Base-by-base conservation (phyloP, 345 rosid genomes). In the Adansonia digitata region DNA sequence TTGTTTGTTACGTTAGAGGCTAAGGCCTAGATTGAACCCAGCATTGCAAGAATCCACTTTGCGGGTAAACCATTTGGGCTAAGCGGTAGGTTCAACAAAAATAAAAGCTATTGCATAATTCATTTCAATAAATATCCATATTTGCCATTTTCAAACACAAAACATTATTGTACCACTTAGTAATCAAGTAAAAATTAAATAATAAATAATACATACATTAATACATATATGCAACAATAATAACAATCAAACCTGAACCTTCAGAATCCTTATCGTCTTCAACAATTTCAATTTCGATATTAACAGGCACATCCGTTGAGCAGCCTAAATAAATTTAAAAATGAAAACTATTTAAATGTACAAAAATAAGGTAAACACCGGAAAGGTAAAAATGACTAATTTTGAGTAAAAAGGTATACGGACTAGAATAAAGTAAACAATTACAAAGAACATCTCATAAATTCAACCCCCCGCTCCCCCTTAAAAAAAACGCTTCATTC, bases 261-360 rank as follows among this genome's bases (percentile, higher is more conserved):
- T 42, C 66, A 27, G 66, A 57, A 24, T 49, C 15, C 3, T 39
- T 56, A 10, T 59, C 65, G 4, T 72, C 64, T 4, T 39, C 66
- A 37, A 42, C 40, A 9, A 17, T n/a, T n/a, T n/a, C 39, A 57
- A 42, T 72, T 57, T 72, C 75, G 6, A 72, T 11, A 0, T 40
- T n/a, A n/a, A n/a, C 67, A 72, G 75, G 75, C 37, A 42, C 51
- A 57, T 56, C 64, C 15, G 26, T 43, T 26, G 75, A 72, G 22
- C 14, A 20, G 20, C 63, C 49, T 55, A 55, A 56, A 55, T n/a
- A n/a, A 72, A 37, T 14, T 39, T n/a, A n/a, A n/a, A n/a, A n/a
- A n/a, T n/a, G n/a, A n/a, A n/a, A n/a, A n/a, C n/a, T n/a, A n/a
- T n/a, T n/a, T n/a, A n/a, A n/a, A n/a, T n/a, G n/a, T n/a, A n/a